Base-by-base conservation (phyloP, 2,329 filamentous ascomycete species). In the Dothidotthia symphoricarpi region DNA sequence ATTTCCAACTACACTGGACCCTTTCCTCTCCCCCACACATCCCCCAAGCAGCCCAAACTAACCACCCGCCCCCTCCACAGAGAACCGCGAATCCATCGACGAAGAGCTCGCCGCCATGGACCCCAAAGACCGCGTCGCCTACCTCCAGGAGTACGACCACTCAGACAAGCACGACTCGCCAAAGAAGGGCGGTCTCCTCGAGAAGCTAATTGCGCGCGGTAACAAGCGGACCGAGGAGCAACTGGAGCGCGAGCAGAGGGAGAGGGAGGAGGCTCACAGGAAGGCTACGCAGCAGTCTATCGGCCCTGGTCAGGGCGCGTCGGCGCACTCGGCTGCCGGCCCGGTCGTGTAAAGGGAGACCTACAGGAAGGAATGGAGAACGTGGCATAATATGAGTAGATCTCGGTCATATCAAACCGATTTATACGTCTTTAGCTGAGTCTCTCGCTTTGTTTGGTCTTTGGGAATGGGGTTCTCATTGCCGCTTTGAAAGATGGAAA, bases 161-260 rank as follows among this genome's bases (percentile, higher is more conserved):
- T 61, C 60, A 24, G 63, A 66, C 44, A 53, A 55, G 39, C 46
- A 51, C 16, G 63, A 49, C 34, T 36, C 41, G 28, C 53, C 57
- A 19, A 66, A 63, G 48, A 61, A 60, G 48, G 60, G 60, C 19
- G 53, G 57, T 16, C 51, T 61, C 13, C 47, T 64, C 14, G 59
- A 64, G 31, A 58, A 53, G 51, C 49, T 64, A 33, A 64, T 64
- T 31, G 59, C 57, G 14, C 50, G 55, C 16, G 61, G 61, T 16
- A 65, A 65, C 45, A 65, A 61, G 54, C 49, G 50, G 32, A 65
- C 60, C 3, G 60, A 65, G 39, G 60, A 65, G 19, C 54, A 65
- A 43, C 44, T 65, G 25, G 53, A 33, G 29, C 43, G 42, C 28
- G 60, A 65, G 46, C 38, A 47, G 13, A 49, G 28, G 26, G 53